These are phyloP conservation scores for Stachybotrys elegans DNA, from an alignment of 2,329 filamentous ascomycete genomes.

Conservation along the genomic window DNA sequence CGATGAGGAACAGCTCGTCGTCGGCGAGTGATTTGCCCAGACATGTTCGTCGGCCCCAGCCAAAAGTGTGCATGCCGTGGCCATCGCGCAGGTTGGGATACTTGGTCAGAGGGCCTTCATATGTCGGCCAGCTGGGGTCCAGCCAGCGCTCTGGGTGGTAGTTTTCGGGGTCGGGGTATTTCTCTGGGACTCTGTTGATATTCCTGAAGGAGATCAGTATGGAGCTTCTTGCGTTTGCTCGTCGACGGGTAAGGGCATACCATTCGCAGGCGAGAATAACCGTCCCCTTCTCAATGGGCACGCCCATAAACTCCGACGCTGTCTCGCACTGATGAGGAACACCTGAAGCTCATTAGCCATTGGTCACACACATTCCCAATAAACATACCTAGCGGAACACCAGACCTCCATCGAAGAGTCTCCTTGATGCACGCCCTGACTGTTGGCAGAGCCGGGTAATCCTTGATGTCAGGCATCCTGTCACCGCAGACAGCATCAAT, in stretches of 20 bases:
- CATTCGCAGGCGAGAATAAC: constrained; percentile 47
- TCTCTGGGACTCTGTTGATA: constrained; percentile 52
- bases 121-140: constrained; percentile 57
- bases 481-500: constrained; percentile 51
- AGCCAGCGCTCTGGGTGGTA: constrained; percentile 61
- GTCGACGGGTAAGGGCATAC: constrained; percentile 21
- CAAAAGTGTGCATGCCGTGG: constrained; percentile 57
- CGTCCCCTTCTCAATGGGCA: constrained; percentile 42
- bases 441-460: constrained; percentile 45
- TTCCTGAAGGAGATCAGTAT: constrained; percentile 29
- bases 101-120: constrained; percentile 57
- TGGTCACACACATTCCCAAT: no score
- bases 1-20: constrained; percentile 50
- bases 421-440: constrained; percentile 54
- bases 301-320: constrained; percentile 40
- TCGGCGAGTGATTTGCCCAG: constrained; percentile 29
- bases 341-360: no score
- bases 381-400: constrained; percentile 43
- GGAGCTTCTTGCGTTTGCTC: background rate
- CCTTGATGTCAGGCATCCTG: constrained; percentile 44
- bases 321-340: constrained; percentile 45
- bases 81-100: constrained; percentile 58
- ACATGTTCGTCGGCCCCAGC: constrained; percentile 29
- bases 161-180: constrained; percentile 59
- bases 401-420: constrained; percentile 52